These are phyloP conservation scores for Carallia pectinifolia DNA, from an alignment of 345 rosid genomes.

Conservation along the genomic window DNA sequence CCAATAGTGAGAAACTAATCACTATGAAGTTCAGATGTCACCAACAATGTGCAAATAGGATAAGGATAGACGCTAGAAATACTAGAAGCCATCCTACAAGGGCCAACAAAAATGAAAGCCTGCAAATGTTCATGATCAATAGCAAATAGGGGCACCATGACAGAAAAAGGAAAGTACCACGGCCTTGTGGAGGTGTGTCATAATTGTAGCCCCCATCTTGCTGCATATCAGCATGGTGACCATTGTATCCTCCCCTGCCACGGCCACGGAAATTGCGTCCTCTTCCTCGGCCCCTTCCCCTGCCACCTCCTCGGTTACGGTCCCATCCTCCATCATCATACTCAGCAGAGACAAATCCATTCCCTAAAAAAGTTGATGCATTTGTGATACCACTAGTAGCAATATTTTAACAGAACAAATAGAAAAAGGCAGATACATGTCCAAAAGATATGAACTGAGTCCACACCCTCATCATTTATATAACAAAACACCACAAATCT, in stretches of 20 bases:
- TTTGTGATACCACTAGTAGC: neutral
- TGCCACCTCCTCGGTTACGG: slow-evolving; percentile 54
- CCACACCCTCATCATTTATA: neutral
- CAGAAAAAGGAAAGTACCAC: slow-evolving; percentile 11
- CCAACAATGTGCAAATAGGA: too few relatives aligned
- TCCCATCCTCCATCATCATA: slow-evolving; percentile 84
- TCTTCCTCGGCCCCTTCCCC: slow-evolving; percentile 93
- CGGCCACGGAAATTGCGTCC: slow-evolving; percentile 76
- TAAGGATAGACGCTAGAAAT: neutral
- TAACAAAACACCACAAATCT: neutral
- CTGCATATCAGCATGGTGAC: slow-evolving; percentile 54
- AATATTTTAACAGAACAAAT: neutral
- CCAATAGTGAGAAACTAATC: too few relatives aligned
- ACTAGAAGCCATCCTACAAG: neutral
- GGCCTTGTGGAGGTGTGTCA: slow-evolving; percentile 34
- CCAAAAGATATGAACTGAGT: neutral
- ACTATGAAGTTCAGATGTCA: too few relatives aligned
- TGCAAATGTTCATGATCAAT: neutral
- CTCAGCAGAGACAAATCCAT: slow-evolving; percentile 62
- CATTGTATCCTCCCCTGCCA: slow-evolving; percentile 84
- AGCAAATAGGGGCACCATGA: neutral
- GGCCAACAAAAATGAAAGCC: neutral
- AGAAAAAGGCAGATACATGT: neutral
- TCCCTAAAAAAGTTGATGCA: slow-evolving; percentile 41
- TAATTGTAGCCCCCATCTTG: slow-evolving; percentile 43